Base-by-base conservation (phyloP, 2,329 filamentous ascomycete species). In the Cladosporium phlei region DNA sequence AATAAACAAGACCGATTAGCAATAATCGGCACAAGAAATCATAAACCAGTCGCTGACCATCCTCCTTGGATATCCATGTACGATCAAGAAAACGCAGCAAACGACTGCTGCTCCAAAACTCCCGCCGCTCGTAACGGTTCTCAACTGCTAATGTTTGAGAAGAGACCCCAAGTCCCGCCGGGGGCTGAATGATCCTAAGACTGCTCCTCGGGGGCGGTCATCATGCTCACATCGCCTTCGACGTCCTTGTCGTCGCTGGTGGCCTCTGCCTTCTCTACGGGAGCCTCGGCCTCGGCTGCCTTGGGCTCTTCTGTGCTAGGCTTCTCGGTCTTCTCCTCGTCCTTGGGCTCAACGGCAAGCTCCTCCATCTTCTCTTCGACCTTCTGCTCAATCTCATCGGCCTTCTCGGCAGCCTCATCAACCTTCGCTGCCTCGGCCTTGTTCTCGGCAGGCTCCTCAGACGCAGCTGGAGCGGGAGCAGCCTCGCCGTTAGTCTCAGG, bases 341-440 rank as follows among this genome's bases (percentile, higher is more conserved):
- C 25, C 22, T 48, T 50, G n/a, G n/a, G n/a, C 35, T 51, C 47
- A 30, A 56, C 56, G 9, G 54, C 46, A 47, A 47, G 34, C 47
- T 49, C 50, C 19, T 51, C 57, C 8, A 40, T 47, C 34, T 49
- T 49, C 14, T 49, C 50, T 43, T 59, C 57, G 9, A 53, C 50
- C 25, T 53, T 50, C 32, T 55, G 48, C 48, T 56, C 55, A 10
- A 48, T 42, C 38, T 54, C 46, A 14, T 44, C 49, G 14, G 45
- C 46, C 30, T 49, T 52, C 48, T 53, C 53, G 11, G 48, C 49
- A 30, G 34, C 38, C 34, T 52, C 51, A 38, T 52, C 61, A n/a
- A 65, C 65, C n/a, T 62, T 58, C 50, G 64, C 62, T 10, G 63
- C 63, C 34, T 60, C 52, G 51, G 52, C 66, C 59, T 22, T 63